Conservation (phyloP, 805 yeast species). For the Lachancea meyersii region DNA sequence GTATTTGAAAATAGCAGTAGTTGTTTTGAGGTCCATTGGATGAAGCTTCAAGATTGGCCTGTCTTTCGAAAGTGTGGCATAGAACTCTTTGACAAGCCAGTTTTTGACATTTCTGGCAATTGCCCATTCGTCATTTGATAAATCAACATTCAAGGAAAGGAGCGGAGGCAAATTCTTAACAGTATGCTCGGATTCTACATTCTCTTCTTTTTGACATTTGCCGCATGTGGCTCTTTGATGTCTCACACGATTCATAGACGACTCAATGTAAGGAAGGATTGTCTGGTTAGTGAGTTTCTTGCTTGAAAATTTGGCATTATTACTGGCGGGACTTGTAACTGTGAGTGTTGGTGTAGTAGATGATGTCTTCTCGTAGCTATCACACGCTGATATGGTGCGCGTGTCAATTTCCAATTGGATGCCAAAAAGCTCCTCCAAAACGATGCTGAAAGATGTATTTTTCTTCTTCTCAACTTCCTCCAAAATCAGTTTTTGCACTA, state of each 20-base stretch:
- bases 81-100: conserved; percentile 62
- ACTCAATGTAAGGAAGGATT: conserved; percentile 54
- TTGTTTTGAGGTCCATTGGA: conserved; percentile 25
- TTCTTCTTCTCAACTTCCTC: conserved; percentile 25
- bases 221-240: conserved; percentile 50
- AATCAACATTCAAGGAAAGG: conserved; percentile 52
- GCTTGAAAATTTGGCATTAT: conserved; percentile 24
- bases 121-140: conserved; percentile 50
- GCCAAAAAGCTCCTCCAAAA: conserved; percentile 30
- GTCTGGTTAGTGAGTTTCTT: conserved; percentile 34
- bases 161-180: conserved; percentile 59
- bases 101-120: conserved; percentile 42
- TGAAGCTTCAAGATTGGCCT: conserved; percentile 34
- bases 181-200: conserved; percentile 46
- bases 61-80: conserved; percentile 37
- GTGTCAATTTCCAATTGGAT: conserved; percentile 19
- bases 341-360: conserved; percentile 23
- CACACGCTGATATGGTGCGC: conserved; percentile 22
- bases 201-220: conserved; percentile 45
- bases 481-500: conserved; percentile 20
- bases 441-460: conserved; percentile 15
- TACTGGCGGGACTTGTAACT: conserved; percentile 25
- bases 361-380: conserved; percentile 17
- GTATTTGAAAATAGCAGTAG: conserved; percentile 40
- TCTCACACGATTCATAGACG: conserved; percentile 47